Evolutionary conservation across 768 basidiomycete genomes (phyloP).

Genomic region (Auricularia cornea): DNA sequence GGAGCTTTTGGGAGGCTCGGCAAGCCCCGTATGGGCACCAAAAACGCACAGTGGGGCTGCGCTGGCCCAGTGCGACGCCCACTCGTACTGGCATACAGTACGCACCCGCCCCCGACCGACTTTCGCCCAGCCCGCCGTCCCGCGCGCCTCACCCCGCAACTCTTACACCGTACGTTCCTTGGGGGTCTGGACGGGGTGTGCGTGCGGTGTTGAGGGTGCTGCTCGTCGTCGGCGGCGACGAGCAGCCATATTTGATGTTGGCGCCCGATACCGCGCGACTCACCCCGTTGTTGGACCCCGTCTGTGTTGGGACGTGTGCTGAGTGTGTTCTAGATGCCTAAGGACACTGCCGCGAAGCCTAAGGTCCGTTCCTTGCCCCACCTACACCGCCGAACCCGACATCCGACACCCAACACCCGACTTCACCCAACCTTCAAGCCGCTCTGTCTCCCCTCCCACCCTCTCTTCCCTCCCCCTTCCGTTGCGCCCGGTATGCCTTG

Average conservation of each 20-base stretch:
- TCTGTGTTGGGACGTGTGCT: neutral
- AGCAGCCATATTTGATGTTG: neutral
- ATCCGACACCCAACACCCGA: too few species aligned
- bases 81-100: neutral
- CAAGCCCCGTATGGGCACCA: neutral
- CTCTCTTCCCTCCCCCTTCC: too few species aligned
- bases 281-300: too few species aligned
- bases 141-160: neutral
- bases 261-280: too few species aligned
- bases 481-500: too few species aligned
- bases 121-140: neutral
- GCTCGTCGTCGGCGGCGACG: neutral
- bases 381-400: neutral
- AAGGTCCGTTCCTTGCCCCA: constrained; percentile 43
- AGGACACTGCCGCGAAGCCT: constrained; percentile 54
- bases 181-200: neutral
- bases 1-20: neutral
- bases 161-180: neutral
- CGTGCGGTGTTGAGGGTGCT: too few species aligned
- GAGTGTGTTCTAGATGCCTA: constrained; percentile 53
- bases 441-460: too few species aligned
- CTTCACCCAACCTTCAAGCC: too few species aligned
- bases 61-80: neutral
- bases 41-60: neutral
- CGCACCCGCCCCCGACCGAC: neutral